phyloP scores from a whole-genome alignment of 1,284 basidiomycete genomes.

The Heterobasidion occidentale region DNA sequence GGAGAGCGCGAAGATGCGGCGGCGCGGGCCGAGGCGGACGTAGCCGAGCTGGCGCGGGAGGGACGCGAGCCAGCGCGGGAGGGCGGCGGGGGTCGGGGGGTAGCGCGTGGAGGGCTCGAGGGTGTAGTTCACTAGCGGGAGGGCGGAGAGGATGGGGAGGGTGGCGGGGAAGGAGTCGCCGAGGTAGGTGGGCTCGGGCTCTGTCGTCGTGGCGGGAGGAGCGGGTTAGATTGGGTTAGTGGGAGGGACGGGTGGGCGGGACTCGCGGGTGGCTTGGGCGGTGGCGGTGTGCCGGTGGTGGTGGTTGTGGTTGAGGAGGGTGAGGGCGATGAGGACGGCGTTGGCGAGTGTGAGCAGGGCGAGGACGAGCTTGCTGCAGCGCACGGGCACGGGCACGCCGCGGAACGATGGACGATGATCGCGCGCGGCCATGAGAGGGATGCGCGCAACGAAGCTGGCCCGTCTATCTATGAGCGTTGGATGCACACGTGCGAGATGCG shows the following conservation, averaged over 20 bases:
- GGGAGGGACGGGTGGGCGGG: too few species aligned
- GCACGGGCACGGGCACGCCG: not conserved
- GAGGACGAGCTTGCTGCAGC: not conserved
- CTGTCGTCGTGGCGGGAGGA: too few species aligned
- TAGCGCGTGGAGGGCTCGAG: too few species aligned
- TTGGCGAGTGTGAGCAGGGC: not conserved
- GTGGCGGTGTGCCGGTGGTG: too few species aligned
- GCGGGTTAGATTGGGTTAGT: too few species aligned
- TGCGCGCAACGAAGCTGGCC: not conserved
- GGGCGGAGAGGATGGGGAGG: too few species aligned
- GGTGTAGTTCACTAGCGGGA: too few species aligned
- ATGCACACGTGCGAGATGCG: too few species aligned
- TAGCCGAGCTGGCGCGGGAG: not conserved
- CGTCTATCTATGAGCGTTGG: too few species aligned
- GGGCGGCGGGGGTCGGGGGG: not conserved
- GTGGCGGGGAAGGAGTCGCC: too few species aligned
- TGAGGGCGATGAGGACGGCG: not conserved
- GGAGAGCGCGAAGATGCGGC: not conserved
- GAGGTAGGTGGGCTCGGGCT: too few species aligned
- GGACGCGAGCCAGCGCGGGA: not conserved
- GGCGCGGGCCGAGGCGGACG: not conserved
- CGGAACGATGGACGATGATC: not conserved
- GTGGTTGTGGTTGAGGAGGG: not conserved
- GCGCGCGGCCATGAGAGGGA: not conserved
- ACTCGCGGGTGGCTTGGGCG: too few species aligned